Evolutionary conservation across 176 grass and related monocot genomes (phyloP).

Genomic region (Microstegium vimineum): DNA sequence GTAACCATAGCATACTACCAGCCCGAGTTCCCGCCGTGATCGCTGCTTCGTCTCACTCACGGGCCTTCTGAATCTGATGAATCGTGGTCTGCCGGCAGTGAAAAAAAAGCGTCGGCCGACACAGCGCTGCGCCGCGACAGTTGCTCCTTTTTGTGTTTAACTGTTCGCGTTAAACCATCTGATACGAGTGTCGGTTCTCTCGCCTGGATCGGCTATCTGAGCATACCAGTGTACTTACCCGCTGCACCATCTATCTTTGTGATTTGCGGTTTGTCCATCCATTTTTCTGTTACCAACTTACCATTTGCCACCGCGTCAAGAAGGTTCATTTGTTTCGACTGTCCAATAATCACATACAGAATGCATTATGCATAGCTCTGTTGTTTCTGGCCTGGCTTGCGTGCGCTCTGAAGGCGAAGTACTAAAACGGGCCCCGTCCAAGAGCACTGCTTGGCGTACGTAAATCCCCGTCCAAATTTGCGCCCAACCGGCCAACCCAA

Average conservation of each 20-base stretch:
- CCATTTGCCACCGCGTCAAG: background rate
- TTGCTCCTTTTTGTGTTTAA: background rate
- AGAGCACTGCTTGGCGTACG: background rate
- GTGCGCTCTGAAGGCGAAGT: background rate
- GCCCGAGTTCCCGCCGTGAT: background rate
- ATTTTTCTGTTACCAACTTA: no score
- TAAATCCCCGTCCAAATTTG: no score
- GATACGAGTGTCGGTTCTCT: background rate
- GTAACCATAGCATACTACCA: no score
- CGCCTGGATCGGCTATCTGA: no score
- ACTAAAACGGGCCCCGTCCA: constrained; percentile 2
- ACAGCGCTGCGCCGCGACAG: constrained; percentile 1
- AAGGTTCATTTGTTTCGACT: no score
- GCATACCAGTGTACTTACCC: background rate
- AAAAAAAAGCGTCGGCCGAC: constrained; percentile 18
- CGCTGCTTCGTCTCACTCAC: background rate
- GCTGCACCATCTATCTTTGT: background rate
- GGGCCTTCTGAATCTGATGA: background rate
- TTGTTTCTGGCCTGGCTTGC: background rate
- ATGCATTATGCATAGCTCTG: no score
- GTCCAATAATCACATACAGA: no score
- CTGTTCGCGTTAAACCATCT: constrained; percentile 1
- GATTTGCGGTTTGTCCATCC: background rate
- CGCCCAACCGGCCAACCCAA: no score
- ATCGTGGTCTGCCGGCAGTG: background rate